phyloP scores from a whole-genome alignment of 2,329 filamentous ascomycete species.

The Dichotomopilus funicola region DNA sequence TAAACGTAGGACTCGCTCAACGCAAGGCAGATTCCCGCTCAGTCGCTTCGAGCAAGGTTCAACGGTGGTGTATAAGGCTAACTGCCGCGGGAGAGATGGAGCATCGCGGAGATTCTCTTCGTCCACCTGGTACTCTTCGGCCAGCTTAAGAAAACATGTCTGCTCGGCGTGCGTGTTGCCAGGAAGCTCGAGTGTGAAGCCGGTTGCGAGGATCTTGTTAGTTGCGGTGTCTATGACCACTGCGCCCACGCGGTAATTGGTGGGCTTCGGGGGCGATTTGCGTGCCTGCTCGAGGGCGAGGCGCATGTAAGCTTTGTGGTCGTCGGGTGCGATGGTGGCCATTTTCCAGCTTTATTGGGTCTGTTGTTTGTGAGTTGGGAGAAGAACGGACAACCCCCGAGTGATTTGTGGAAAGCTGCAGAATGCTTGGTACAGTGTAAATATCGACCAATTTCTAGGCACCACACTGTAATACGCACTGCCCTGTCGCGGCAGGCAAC shows the following conservation, averaged over 20 bases:
- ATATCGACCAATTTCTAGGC: neutral
- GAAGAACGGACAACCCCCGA: no score
- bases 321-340: slow-evolving; percentile 28
- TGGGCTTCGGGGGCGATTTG: slow-evolving; percentile 75
- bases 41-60: slow-evolving; percentile 73
- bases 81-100: slow-evolving; percentile 40
- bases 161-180: slow-evolving; percentile 98
- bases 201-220: slow-evolving; percentile 63
- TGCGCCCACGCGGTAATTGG: slow-evolving; percentile 93
- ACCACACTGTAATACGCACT: neutral
- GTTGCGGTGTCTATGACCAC: slow-evolving; percentile 59
- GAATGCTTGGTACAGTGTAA: neutral
- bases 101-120: slow-evolving; percentile 49
- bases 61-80: slow-evolving; percentile 83
- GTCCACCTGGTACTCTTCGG: slow-evolving; percentile 38
- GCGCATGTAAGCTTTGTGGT: slow-evolving; percentile 52
- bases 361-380: neutral
- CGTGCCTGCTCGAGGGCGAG: slow-evolving; percentile 69
- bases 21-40: slow-evolving; percentile 70
- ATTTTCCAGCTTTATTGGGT: neutral
- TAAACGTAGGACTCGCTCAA: slow-evolving; percentile 66
- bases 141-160: slow-evolving; percentile 75
- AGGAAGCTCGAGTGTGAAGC: slow-evolving; percentile 82
- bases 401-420: no score
- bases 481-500: neutral